Evolutionary conservation across 2,329 filamentous ascomycete species (phyloP).

Genomic region (Madurella fahalii): DNA sequence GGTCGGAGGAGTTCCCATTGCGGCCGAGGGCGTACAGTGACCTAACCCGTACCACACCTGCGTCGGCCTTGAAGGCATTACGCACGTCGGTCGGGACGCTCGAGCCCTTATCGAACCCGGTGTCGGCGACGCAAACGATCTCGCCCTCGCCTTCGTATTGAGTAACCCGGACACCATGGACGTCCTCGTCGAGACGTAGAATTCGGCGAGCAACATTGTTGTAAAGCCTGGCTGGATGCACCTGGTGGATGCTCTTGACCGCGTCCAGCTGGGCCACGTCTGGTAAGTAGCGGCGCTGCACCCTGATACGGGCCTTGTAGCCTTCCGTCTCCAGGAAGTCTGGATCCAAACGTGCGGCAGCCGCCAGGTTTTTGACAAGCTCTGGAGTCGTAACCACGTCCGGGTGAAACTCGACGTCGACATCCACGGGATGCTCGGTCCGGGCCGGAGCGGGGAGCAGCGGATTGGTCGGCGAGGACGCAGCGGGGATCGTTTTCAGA

Average conservation of each 20-base stretch:
- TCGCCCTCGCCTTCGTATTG: conserved; percentile 1
- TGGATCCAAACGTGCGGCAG: background rate
- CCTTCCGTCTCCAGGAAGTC: background rate
- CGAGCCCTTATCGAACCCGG: conserved; percentile 7
- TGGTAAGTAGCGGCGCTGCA: background rate
- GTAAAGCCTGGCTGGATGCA: background rate
- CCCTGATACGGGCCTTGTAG: background rate
- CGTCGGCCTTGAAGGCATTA: background rate
- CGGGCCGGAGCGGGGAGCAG: background rate
- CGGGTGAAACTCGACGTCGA: background rate
- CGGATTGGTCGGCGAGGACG: background rate
- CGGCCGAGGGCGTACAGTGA: background rate
- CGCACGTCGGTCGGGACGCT: background rate
- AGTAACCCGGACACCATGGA: background rate
- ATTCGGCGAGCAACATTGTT: conserved; percentile 3
- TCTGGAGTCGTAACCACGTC: background rate
- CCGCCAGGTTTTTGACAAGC: background rate
- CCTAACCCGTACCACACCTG: background rate
- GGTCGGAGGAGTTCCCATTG: background rate
- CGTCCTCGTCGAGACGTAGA: background rate
- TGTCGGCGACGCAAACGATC: conserved; percentile 6
- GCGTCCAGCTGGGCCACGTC: background rate
- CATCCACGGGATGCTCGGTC: background rate
- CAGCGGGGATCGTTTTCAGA: background rate
- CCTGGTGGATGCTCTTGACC: conserved; percentile 1